Evolutionary conservation across 768 basidiomycete species (phyloP).

Genomic region (Pholiota conissans): DNA sequence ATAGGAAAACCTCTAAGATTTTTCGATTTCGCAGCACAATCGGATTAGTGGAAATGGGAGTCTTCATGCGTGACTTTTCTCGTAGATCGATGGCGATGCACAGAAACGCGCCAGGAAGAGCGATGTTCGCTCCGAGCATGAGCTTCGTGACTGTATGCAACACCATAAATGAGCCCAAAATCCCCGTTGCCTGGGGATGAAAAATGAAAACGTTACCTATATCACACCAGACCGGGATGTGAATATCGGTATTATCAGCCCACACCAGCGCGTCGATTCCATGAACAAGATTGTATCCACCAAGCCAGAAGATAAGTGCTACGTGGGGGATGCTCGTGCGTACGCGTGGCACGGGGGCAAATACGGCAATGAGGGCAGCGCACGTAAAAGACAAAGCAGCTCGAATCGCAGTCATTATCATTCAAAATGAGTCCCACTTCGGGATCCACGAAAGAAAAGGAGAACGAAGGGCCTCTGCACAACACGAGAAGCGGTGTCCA

Average conservation of each 20-base stretch:
- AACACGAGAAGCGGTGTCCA: constrained; percentile 1
- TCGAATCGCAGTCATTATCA: constrained; percentile 35
- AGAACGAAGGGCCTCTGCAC: not conserved
- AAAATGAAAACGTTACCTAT: constrained; percentile 31
- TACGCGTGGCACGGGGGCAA: constrained; percentile 45
- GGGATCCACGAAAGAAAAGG: constrained; percentile 9
- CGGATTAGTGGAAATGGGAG: constrained; percentile 28
- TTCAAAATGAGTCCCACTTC: constrained; percentile 6
- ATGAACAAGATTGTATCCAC: constrained; percentile 45
- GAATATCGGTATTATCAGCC: constrained; percentile 48
- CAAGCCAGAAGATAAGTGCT: constrained; percentile 53
- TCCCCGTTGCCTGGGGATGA: not conserved
- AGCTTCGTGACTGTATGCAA: constrained; percentile 53
- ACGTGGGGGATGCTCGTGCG: constrained; percentile 45
- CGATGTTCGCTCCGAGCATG: constrained; percentile 49
- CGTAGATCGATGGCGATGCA: constrained; percentile 58
- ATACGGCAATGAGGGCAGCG: constrained; percentile 36
- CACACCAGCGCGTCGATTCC: constrained; percentile 64
- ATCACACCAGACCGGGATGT: constrained; percentile 71
- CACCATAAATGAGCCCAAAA: not conserved
- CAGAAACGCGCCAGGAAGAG: constrained; percentile 58
- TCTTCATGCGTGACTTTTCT: constrained; percentile 48
- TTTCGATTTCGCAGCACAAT: constrained; percentile 39
- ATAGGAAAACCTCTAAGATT: constrained; percentile 46
- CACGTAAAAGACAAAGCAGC: constrained; percentile 46